Evolutionary conservation across 441 rosid genomes (phyloP).

Genomic region (Rhodomyrtus psidioides): DNA sequence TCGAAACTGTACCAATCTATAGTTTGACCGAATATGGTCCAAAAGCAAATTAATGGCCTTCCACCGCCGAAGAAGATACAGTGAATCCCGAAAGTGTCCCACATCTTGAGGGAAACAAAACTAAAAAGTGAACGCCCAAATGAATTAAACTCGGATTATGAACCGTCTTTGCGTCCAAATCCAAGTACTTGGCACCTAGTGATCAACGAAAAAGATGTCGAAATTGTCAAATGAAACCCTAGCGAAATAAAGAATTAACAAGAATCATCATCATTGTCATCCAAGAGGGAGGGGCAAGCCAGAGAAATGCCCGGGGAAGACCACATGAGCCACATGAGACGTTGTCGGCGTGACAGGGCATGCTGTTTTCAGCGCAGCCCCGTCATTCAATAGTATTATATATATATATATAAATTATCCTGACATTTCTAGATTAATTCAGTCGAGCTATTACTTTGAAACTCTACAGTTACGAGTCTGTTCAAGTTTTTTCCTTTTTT

Average conservation of each 20-base stretch:
- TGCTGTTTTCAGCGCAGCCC: background rate
- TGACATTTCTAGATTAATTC: too few relatives aligned
- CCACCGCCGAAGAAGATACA: background rate
- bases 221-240: background rate
- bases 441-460: too few relatives aligned
- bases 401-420: too few relatives aligned
- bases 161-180: background rate
- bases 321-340: background rate
- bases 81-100: background rate
- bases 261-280: background rate
- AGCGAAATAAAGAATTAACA: background rate
- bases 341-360: slow-evolving; percentile 14
- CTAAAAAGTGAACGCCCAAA: background rate
- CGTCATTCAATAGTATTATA: background rate
- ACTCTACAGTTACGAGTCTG: too few relatives aligned
- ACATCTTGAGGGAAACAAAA: background rate
- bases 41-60: background rate
- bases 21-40: background rate
- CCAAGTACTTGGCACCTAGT: background rate
- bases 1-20: background rate
- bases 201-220: background rate
- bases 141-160: background rate
- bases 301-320: background rate
- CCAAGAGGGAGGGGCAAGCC: background rate
- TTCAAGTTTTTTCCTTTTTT: too few relatives aligned